Evolutionary conservation across 1,284 basidiomycete genomes (phyloP), one percentile per base, ranked within the genome.

Genomic region (Thelephora terrestris): DNA sequence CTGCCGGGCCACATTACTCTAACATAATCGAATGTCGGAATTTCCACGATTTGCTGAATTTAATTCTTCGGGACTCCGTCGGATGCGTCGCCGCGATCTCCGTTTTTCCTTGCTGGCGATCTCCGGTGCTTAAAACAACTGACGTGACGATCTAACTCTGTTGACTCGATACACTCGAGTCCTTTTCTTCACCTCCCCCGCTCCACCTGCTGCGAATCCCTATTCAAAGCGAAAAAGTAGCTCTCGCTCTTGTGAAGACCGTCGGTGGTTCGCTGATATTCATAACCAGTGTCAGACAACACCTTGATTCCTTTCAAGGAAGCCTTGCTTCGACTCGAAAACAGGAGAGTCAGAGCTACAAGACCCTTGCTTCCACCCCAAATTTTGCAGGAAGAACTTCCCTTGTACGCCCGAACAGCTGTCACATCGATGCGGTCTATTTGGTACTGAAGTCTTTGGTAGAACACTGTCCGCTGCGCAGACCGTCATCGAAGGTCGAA

Each of bases 341-440:
- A 97, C 64, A 74, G 79, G 53, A 74, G 93, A 38, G 91, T 97
- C 53, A 91, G 81, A 64, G 81, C 78, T 21, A 91, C 87, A 37
- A 73, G 91, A 40, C 91, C 91, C 29, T 70, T 95, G 51, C 92
- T 96, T 53, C 92, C 92, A 53, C 91, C 91, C 38, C 89, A 92
- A 61, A 93, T 96, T 55, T 73, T 96, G 3, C 86, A 89, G 58
- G 92, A 96, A 67, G 91, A 96, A 61, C 71, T 84, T 17, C 85
- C 85, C 42, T 67, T 90, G 79, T 83, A 64, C 47, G 76, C 69
- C 38, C 35, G 18, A 17, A 42, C 10, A 5, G 20, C 5, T 42
- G 25, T 14, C 43, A 24, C 35, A 47, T 35, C 38, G 4, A 27
- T 2, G n/a, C 17, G 16, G 12, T 12, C 6, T 6, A 32, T 32